phyloP scores from a whole-genome alignment of 192 early-diverging fungal species.

The Backusella sp. region DNA sequence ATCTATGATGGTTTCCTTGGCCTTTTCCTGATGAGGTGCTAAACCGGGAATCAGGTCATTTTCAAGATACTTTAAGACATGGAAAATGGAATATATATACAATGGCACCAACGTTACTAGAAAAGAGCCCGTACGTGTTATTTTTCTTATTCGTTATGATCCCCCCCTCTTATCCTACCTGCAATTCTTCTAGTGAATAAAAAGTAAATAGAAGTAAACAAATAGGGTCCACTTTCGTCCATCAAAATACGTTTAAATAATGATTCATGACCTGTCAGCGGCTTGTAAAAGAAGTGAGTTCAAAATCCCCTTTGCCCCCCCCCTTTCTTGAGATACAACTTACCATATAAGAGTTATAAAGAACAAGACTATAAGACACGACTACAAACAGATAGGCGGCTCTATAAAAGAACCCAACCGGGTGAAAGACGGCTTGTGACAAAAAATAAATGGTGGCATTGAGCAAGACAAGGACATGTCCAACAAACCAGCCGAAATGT shows the following conservation, averaged over 20 bases:
- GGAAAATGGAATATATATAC: conserved; percentile 30
- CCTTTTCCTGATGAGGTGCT: conserved; percentile 33
- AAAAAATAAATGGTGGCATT: conserved; percentile 18
- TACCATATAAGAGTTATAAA: conserved; percentile 34
- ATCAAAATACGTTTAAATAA: conserved; percentile 21
- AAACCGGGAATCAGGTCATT: conserved; percentile 10
- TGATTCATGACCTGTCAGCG: background rate
- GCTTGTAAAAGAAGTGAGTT: background rate
- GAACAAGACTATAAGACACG: conserved; percentile 27
- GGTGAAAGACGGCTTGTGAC: conserved; percentile 21
- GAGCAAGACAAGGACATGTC: conserved; percentile 1
- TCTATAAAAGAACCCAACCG: conserved; percentile 21
- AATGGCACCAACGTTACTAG: conserved; percentile 24
- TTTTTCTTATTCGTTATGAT: no score
- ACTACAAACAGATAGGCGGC: conserved; percentile 13
- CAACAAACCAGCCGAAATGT: conserved; percentile 32
- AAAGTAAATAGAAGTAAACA: conserved; percentile 29
- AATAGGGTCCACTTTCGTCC: conserved; percentile 32
- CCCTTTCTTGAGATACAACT: background rate
- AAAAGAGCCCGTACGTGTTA: background rate
- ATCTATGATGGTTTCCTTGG: conserved; percentile 45
- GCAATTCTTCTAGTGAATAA: conserved; percentile 22
- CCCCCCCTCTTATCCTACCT: conserved; percentile 5
- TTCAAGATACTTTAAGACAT: conserved; percentile 20
- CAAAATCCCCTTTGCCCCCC: no score